Evolutionary conservation across 2,329 filamentous ascomycete species (phyloP).

Genomic region (Fusarium sarcochroum): DNA sequence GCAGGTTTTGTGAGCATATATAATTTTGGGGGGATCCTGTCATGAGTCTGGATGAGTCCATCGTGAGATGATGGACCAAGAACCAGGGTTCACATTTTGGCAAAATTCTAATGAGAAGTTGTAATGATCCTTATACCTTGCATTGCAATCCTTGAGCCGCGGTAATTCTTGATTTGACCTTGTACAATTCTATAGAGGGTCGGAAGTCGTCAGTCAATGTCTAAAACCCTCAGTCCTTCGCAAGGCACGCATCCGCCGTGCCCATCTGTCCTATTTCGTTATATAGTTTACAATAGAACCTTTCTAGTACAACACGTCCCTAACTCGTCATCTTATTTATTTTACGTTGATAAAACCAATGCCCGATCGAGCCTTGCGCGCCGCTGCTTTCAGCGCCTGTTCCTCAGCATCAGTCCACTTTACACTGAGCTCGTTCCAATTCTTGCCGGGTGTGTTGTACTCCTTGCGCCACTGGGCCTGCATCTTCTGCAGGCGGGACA

Average conservation of each 20-base stretch:
- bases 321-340: conserved; percentile 52
- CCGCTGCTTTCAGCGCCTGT: conserved; percentile 71
- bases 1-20: conserved; percentile 27
- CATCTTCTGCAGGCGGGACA: conserved; percentile 73
- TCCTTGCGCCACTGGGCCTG: conserved; percentile 73
- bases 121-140: conserved; percentile 41
- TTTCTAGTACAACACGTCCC: not conserved
- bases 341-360: conserved; percentile 77
- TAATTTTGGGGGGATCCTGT: conserved; percentile 23
- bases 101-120: conserved; percentile 39
- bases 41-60: conserved; percentile 13
- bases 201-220: not conserved
- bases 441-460: conserved; percentile 73
- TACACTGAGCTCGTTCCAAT: conserved; percentile 77
- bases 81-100: conserved; percentile 15
- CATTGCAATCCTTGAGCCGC: too few relatives aligned
- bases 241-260: not conserved
- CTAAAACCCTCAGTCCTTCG: not conserved
- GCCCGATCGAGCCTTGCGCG: conserved; percentile 70
- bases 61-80: conserved; percentile 12
- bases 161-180: conserved; percentile 2
- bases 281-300: not conserved
- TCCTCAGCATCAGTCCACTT: conserved; percentile 78
- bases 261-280: not conserved
- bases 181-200: not conserved